Conservation (phyloP, 768 basidiomycete species). For the Trametes gibbosa region DNA sequence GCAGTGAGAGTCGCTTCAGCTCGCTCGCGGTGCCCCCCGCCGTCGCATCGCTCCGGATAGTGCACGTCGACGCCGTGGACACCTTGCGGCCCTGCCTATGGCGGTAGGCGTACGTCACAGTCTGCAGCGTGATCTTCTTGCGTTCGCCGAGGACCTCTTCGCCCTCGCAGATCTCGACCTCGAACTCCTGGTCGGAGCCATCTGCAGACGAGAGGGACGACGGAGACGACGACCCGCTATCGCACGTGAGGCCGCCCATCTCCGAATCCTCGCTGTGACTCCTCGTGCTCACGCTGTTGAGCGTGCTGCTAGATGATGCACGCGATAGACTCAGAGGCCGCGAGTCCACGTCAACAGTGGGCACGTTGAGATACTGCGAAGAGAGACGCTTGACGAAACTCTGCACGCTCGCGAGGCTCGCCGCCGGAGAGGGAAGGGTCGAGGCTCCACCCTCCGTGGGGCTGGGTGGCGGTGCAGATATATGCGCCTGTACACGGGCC, state of each 20-base stretch:
- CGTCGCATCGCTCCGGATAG: constrained; percentile 32
- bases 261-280: constrained; percentile 50
- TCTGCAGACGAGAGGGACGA: constrained; percentile 23
- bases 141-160: background rate
- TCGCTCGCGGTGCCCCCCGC: constrained; percentile 17
- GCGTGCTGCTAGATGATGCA: constrained; percentile 35
- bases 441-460: constrained; percentile 33
- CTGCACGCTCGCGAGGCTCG: constrained; percentile 53
- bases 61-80: constrained; percentile 36
- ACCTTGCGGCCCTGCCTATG: constrained; percentile 41
- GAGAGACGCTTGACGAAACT: constrained; percentile 59
- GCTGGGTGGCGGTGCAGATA: constrained; percentile 41
- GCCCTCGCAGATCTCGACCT: constrained; percentile 22
- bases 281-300: constrained; percentile 46
- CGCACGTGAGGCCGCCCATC: constrained; percentile 52
- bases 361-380: constrained; percentile 33
- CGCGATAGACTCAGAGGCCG: constrained; percentile 27
- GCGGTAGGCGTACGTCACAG: constrained; percentile 29
- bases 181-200: constrained; percentile 18
- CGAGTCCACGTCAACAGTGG: constrained; percentile 14
- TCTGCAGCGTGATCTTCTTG: constrained; percentile 2
- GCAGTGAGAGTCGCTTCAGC: constrained; percentile 12
- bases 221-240: constrained; percentile 27
- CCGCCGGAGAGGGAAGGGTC: constrained; percentile 31
- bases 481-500: constrained; percentile 52